Conservation (phyloP, 2,329 filamentous ascomycete species). For the Chaetomium strumarium region DNA sequence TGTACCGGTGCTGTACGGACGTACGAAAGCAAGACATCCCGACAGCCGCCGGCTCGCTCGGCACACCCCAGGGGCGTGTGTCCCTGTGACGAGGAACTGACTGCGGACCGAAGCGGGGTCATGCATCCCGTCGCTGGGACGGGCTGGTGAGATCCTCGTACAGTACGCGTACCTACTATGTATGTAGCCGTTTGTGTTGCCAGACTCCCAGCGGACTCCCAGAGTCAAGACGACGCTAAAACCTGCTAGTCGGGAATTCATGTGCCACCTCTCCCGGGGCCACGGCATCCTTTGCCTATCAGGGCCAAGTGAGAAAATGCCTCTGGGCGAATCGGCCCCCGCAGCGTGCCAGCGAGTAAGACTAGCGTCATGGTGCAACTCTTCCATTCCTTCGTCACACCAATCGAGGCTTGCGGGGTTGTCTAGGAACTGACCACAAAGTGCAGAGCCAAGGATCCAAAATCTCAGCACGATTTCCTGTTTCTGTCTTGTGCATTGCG, state of each 20-base stretch:
- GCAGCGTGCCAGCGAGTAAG: neutral
- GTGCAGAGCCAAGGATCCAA: neutral
- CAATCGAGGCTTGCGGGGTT: neutral
- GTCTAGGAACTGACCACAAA: neutral
- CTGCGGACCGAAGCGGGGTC: slow-evolving; percentile 30
- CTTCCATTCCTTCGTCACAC: neutral
- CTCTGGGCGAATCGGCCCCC: slow-evolving; percentile 2
- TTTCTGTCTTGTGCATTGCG: neutral
- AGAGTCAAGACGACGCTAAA: slow-evolving; percentile 1
- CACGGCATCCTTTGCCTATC: slow-evolving; percentile 5
- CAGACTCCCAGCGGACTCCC: neutral
- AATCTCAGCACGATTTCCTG: neutral
- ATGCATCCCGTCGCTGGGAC: slow-evolving; percentile 22
- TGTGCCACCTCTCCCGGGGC: slow-evolving; percentile 4
- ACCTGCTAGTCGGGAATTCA: slow-evolving; percentile 1
- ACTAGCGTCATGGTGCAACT: neutral
- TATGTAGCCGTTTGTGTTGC: slow-evolving; percentile 9
- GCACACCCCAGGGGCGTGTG: slow-evolving; percentile 21
- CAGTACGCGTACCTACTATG: too few species aligned
- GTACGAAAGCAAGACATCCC: too few species aligned
- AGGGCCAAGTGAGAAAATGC: slow-evolving; percentile 4
- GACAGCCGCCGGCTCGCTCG: neutral
- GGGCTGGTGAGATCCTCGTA: slow-evolving; percentile 13
- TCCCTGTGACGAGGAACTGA: slow-evolving; percentile 25
- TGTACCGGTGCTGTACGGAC: neutral